Base-by-base conservation (phyloP, 495 filamentous ascomycete genomes). In the Penicillium turbatum region DNA sequence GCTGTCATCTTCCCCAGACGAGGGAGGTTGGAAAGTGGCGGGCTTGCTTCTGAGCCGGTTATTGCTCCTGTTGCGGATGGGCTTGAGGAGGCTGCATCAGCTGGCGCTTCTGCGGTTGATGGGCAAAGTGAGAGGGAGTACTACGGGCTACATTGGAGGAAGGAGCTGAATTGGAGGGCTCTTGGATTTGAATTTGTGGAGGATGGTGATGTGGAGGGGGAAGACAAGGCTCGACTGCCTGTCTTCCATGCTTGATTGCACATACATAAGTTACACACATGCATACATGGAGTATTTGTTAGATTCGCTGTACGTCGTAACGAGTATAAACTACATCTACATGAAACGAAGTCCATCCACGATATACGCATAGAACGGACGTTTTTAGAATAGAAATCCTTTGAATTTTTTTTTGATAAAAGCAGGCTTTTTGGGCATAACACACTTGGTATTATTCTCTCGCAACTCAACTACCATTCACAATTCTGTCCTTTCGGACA, bases 161-260 rank as follows among this genome's bases (percentile, higher is more conserved):
- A 86, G 47, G 90, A 97, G 70, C 72, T 97, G 54, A 98, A 98
- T 69, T 97, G 95, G 95, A 87, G 87, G 52, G 78, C 90, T 54
- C 68, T 96, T 46, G 87, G 84, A 13, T 98, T 90, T 82, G 85
- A 95, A 62, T 95, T 85, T 77, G 74, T 76, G 1, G 69, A 74
- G n/a, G 65, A 69, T 6, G 24, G 8, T 1, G 34, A 48, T 10
- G 40, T 27, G 29, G 51, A 52, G 15, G 29, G 29, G n/a, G 6
- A 30, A 1, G n/a, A 36, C n/a, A 39, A 46, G 36, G 35, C 12
- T 29, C 32, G 32, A 32, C n/a, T 13, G 37, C 49, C 49, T 32
- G 50, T 24, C 13, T 64, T 64, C 37, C 48, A 64, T 48, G 62
- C 62, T 48, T 64, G 39, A 51, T 35, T 15, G 2, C 19, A 26